These are phyloP conservation scores for Gautieria morchelliformis DNA, from an alignment of 768 basidiomycete species.

Conservation along the genomic window DNA sequence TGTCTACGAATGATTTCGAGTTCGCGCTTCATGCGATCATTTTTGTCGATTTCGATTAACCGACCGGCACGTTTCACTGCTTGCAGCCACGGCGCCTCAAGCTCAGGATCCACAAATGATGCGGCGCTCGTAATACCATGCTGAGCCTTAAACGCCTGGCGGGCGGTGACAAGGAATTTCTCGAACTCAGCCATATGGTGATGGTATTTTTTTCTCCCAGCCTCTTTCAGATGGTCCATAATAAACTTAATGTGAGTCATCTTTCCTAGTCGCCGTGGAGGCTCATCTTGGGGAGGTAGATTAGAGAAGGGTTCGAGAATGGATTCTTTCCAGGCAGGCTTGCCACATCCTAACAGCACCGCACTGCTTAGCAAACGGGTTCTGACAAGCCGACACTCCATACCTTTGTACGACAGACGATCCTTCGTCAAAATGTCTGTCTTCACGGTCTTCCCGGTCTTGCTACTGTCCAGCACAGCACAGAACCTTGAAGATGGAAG, in stretches of 20 bases:
- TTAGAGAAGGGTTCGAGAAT: neutral
- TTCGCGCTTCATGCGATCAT: slow-evolving; percentile 20
- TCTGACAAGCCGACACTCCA: neutral
- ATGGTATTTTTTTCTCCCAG: neutral
- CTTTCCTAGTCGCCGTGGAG: neutral
- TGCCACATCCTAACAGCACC: slow-evolving; percentile 8
- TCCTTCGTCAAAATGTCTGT: slow-evolving; percentile 24
- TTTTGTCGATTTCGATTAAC: neutral
- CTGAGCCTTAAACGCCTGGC: slow-evolving; percentile 1
- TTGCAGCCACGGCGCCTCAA: slow-evolving; percentile 30
- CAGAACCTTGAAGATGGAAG: slow-evolving; percentile 30
- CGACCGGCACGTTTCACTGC: slow-evolving; percentile 18
- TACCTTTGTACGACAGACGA: slow-evolving; percentile 13
- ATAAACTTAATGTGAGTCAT: slow-evolving; percentile 13
- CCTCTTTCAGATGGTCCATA: slow-evolving; percentile 21
- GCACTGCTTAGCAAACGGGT: neutral
- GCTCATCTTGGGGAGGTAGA: neutral
- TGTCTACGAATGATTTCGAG: slow-evolving; percentile 30
- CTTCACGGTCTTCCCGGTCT: slow-evolving; percentile 44
- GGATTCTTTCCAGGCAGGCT: slow-evolving; percentile 22
- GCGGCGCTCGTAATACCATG: neutral
- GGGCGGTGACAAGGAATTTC: slow-evolving; percentile 1
- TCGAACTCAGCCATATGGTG: slow-evolving; percentile 8
- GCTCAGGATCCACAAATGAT: slow-evolving; percentile 15
- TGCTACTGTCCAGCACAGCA: slow-evolving; percentile 48